Evolutionary conservation across 2,329 filamentous ascomycete species (phyloP).

Genomic region (Botrytis fabae): DNA sequence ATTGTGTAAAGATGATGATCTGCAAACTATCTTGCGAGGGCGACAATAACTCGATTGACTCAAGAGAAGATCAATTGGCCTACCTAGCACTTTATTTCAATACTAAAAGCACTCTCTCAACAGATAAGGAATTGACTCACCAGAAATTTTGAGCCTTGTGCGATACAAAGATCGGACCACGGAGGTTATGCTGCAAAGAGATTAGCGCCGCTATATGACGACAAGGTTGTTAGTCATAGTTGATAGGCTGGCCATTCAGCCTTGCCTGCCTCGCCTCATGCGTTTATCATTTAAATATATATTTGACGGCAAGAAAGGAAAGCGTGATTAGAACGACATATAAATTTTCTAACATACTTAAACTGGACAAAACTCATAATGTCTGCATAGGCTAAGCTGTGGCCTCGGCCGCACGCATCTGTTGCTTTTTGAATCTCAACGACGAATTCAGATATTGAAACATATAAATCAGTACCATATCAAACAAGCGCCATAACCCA

Average conservation of each 20-base stretch:
- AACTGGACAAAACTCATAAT: not conserved
- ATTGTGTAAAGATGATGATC: conserved; percentile 28
- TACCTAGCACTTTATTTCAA: conserved; percentile 9
- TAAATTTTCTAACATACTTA: not conserved
- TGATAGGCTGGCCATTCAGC: conserved; percentile 12
- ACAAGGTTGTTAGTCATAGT: conserved; percentile 3
- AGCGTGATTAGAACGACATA: conserved; percentile 2
- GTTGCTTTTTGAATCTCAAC: conserved; percentile 20
- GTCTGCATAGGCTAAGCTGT: conserved; percentile 21
- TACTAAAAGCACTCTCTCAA: not conserved
- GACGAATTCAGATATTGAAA: conserved; percentile 25
- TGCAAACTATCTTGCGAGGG: not conserved
- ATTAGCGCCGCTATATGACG: not conserved
- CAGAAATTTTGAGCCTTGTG: conserved; percentile 7
- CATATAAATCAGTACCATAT: not conserved
- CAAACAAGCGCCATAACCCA: conserved; percentile 23
- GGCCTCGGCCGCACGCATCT: conserved; percentile 37
- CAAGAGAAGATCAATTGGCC: not conserved
- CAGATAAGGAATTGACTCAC: conserved; percentile 22
- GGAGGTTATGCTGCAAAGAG: conserved; percentile 12
- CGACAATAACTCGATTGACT: not conserved
- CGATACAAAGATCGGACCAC: conserved; percentile 17
- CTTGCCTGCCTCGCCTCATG: conserved; percentile 12
- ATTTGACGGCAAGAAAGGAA: not conserved
- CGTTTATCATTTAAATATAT: not conserved